Base-by-base conservation (phyloP, 1,139 yeast genomes). In the Pichia terricola region DNA sequence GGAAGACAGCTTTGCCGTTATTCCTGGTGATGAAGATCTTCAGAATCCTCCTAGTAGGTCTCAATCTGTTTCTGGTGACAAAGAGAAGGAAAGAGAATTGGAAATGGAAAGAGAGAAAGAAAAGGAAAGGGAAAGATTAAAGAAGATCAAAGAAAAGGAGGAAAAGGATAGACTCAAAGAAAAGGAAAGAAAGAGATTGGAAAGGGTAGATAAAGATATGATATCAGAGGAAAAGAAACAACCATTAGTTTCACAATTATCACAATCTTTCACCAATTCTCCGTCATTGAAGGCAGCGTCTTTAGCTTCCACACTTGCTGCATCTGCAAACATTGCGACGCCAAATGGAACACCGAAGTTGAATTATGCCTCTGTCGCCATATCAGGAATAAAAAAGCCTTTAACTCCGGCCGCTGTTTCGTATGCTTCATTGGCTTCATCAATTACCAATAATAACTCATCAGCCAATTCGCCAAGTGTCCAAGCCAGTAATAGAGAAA, bases 1-100 rank as follows among this genome's bases (percentile, higher is more conserved):
- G 37, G 83, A 77, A 40, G 79, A 75, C 43, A 69, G 69, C 53
- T 67, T 55, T 51, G 55, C 53, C 6, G 69, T 67, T 42, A 80
- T 77, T 28, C 67, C 68, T 28, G 70, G 69, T 45, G 77, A 72
- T 45, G 75, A 68, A 31, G 48, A 42, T 6, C 9, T 37, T 9
- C 36, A 31, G 2, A 34, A 5, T 33, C 40, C 5, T 16, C 11
- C 48, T 16, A 35, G 37, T 28, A 40, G 47, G 25, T 43, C 43
- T 8, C 43, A 46, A n/a, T 44, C 47, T 3, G 38, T 42, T 4
- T 28, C 44, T n/a, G 34, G 38, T 26, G 48, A 40, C 9, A 46
- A 40, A 22, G 53, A 50, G 28, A 38, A 42, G 42, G 42, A 40
- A 42, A 40, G 45, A 8, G 53, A 52, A 5, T 45, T 49, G 11